These are phyloP conservation scores for Spathaspora girioi DNA, from an alignment of 805 yeast genomes.

Conservation along the genomic window DNA sequence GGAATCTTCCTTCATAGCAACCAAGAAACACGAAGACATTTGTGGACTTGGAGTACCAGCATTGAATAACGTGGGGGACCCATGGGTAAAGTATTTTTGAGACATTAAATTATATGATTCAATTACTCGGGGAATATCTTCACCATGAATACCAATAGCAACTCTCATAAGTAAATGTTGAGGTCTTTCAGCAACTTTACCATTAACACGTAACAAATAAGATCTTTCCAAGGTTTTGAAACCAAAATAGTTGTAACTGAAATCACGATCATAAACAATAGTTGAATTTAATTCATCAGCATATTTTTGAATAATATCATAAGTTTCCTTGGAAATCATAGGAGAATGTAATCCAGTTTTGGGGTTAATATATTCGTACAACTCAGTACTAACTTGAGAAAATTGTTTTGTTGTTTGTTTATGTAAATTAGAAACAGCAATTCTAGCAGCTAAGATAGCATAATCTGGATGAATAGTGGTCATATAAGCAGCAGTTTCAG, in stretches of 20 bases:
- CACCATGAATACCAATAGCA: slow-evolving; percentile 57
- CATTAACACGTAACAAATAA: slow-evolving; percentile 50
- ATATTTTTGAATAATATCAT: slow-evolving; percentile 32
- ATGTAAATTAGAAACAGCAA: slow-evolving; percentile 91
- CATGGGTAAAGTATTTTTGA: slow-evolving; percentile 55
- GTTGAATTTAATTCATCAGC: slow-evolving; percentile 44
- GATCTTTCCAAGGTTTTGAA: slow-evolving; percentile 61
- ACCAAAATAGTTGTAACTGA: slow-evolving; percentile 56
- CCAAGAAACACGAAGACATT: slow-evolving; percentile 61
- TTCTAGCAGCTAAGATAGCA: slow-evolving; percentile 91
- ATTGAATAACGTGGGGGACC: slow-evolving; percentile 59
- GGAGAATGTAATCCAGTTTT: slow-evolving; percentile 59
- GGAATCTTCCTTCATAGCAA: slow-evolving; percentile 62
- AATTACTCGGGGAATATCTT: slow-evolving; percentile 47
- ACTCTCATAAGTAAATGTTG: slow-evolving; percentile 63
- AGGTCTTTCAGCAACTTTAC: slow-evolving; percentile 59
- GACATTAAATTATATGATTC: slow-evolving; percentile 61
- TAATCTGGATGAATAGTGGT: slow-evolving; percentile 98
- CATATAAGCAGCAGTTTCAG: slow-evolving; percentile 97
- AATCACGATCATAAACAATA: slow-evolving; percentile 47
- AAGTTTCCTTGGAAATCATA: slow-evolving; percentile 41
- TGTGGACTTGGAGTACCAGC: slow-evolving; percentile 61
- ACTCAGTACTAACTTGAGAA: slow-evolving; percentile 68
- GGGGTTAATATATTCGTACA: slow-evolving; percentile 79
- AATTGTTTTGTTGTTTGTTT: slow-evolving; percentile 89